Evolutionary conservation across 1,139 yeast genomes (phyloP), one percentile per base, ranked within the genome.

Genomic region (Yamadazyma triangularis): DNA sequence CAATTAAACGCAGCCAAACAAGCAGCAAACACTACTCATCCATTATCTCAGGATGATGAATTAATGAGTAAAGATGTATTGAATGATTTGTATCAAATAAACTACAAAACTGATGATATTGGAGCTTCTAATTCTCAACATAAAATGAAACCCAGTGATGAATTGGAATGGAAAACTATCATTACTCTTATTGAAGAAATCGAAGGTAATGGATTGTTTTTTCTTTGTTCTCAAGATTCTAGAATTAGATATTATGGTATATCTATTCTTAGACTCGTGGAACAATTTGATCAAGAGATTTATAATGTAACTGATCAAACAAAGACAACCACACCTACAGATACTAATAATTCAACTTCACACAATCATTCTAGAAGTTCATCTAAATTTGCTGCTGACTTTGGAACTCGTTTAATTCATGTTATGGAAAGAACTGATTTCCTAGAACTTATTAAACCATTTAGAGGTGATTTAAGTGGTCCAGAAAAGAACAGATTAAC

Each of bases 161-260:
- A 81, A 35, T 57, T 86, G 27, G 93, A 84, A 47, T 69, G 89
- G 73, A 84, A 84, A 45, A 78, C 77, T 23, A 77, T 86, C 25
- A 79, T 86, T 44, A 82, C 95, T 0, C 80, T 84, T 0, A 80
- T 89, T 30, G 97, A 91, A 53, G 96, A 89, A 42, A 84, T 89
- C 7, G 98, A 93, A 58, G 97, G 98, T 0, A 87, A 89, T 50
- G 99, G 96, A 0, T 59, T 93, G 24, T 91, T 86, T 51, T 91
- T 93, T 50, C 63, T 93, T 19, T 87, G 96, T 48, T 85, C 95
- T 2, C 95, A 87, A 48, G 96, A 88, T 46, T 71, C 85, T 22
- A 69, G 73, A 24, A 72, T 86, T 10, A 68, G 98, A 32, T 78
- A 77, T 38, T 61, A 79, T 34, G 97, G 95, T 1, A 67, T 89